phyloP scores from a whole-genome alignment of 2,329 filamentous ascomycete species.

The Apiospora rasikravindrae region DNA sequence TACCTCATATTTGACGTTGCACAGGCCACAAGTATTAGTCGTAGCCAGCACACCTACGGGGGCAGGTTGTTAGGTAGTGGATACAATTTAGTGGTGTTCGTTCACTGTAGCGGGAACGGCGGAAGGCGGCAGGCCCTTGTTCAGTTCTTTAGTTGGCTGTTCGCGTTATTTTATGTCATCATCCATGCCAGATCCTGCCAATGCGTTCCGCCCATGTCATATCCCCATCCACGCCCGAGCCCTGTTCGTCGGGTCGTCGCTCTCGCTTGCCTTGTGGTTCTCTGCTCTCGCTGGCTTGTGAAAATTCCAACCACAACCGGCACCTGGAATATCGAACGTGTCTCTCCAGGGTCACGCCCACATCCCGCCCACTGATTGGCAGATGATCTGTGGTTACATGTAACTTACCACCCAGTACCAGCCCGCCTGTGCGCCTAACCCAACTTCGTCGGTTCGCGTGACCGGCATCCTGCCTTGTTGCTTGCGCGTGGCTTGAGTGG shows the following conservation, averaged over 20 bases:
- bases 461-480: not conserved
- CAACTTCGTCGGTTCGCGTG: constrained; percentile 6
- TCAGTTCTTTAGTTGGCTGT: not conserved
- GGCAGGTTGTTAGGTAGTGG: not conserved
- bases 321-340: constrained; percentile 11
- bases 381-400: constrained; percentile 5
- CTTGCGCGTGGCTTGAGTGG: constrained; percentile 11
- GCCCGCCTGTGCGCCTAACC: constrained; percentile 15
- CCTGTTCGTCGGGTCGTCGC: not conserved
- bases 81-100: not conserved
- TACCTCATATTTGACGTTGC: not conserved
- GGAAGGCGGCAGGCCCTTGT: constrained; percentile 6
- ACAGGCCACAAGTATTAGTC: not conserved
- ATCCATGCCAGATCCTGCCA: constrained; percentile 11
- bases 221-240: not conserved
- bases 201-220: constrained; percentile 6
- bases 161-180: constrained; percentile 10
- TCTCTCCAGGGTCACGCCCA: constrained; percentile 9
- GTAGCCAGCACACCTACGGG: not conserved
- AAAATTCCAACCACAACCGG: constrained; percentile 13
- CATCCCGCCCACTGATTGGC: constrained; percentile 1
- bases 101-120: constrained; percentile 1
- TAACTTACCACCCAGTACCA: not conserved
- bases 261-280: not conserved
- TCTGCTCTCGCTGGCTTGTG: constrained; percentile 1